Percentiles rank a stretch among this genome's conserved stretches.
Conservation (phyloP, 164 flowering plant genomes). For the Kingdonia uniflora region DNA sequence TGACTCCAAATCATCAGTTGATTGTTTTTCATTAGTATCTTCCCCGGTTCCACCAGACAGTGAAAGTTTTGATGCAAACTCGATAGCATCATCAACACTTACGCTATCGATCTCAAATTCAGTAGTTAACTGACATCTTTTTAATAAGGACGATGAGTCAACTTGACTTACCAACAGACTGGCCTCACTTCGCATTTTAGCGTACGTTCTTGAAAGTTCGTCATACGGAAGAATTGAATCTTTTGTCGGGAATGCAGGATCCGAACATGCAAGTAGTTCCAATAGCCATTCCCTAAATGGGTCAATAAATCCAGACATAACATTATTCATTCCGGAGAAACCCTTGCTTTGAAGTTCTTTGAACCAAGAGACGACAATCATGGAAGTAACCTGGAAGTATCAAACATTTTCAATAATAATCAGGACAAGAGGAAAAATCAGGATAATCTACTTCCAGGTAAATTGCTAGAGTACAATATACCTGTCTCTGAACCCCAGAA, state of each 20-base stretch:
- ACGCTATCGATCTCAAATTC: constrained; percentile 43
- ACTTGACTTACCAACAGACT: constrained; percentile 39
- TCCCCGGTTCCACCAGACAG: constrained; percentile 18
- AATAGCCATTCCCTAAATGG: constrained; percentile 53
- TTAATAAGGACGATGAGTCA: constrained; percentile 36
- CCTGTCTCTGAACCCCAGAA: constrained; percentile 99
- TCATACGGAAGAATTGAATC: constrained; percentile 73
- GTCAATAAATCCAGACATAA: constrained; percentile 22
- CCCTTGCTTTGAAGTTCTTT: constrained; percentile 48
- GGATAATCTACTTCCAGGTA: background rate
- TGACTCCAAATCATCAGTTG: constrained; percentile 65
- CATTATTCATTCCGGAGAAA: constrained; percentile 12
- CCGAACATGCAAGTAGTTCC: constrained; percentile 68
- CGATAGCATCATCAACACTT: constrained; percentile 72
- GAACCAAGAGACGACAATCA: constrained; percentile 89
- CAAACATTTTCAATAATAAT: constrained; percentile 4
- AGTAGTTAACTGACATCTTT: constrained; percentile 22
- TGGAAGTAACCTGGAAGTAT: constrained; percentile 60
- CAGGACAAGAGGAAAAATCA: background rate
- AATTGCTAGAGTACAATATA: constrained; percentile 11
- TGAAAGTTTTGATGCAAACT: constrained; percentile 60
- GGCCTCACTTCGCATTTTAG: constrained; percentile 90
- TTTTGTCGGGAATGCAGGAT: constrained; percentile 85
- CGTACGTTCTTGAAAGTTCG: constrained; percentile 92
- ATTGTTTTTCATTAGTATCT: constrained; percentile 26